A percentile compares a stretch with the other conserved stretches of the same genome.
These are phyloP conservation scores for Penicillium sp. DNA, from an alignment of 2,329 filamentous ascomycete genomes.

Conservation along the genomic window DNA sequence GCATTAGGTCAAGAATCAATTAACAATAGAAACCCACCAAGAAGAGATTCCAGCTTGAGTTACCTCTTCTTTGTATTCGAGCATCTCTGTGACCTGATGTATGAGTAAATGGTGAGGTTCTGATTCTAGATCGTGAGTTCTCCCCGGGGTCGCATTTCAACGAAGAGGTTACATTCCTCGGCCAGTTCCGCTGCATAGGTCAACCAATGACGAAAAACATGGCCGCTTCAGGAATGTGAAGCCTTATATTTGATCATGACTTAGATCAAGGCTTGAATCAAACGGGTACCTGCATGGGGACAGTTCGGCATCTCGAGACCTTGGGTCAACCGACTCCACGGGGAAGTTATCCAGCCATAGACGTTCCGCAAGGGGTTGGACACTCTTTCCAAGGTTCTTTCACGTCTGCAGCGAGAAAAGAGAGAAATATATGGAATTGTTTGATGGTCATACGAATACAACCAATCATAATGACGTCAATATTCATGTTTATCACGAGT, in stretches of 20 bases:
- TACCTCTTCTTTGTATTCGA: not conserved
- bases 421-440: not conserved
- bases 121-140: not conserved
- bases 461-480: conserved; percentile 31
- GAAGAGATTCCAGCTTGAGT: not conserved
- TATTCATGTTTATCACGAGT: not conserved
- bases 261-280: not conserved
- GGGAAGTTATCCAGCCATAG: not conserved
- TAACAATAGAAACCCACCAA: not conserved
- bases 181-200: conserved; percentile 3
- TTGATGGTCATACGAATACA: not conserved
- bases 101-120: not conserved
- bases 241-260: not conserved
- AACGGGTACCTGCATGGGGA: not conserved
- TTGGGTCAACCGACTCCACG: not conserved
- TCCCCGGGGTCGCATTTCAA: conserved; percentile 11
- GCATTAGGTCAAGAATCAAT: not conserved
- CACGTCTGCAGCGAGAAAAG: not conserved
- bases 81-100: not conserved
- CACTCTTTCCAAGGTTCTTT: not conserved
- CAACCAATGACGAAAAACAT: conserved; percentile 1
- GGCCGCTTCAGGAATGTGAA: conserved; percentile 9
- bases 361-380: not conserved
- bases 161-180: conserved; percentile 16
- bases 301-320: not conserved